Conservation (phyloP, 2,329 filamentous ascomycete genomes). For the Aureobasidium sp. region DNA sequence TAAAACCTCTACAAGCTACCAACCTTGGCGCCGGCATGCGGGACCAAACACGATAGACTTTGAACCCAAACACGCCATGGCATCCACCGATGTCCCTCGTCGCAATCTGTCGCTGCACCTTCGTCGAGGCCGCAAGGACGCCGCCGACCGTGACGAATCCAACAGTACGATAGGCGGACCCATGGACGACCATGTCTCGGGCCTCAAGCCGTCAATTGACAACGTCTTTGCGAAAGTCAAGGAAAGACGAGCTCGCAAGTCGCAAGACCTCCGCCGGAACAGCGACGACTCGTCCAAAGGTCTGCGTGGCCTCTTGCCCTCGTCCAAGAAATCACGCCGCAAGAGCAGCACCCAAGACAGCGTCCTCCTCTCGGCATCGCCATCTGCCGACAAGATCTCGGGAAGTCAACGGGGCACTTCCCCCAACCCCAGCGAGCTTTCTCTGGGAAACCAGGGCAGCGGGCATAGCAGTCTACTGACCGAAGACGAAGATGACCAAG, state of each 20-base stretch:
- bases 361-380: neutral
- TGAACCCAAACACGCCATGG: neutral
- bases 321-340: slow-evolving; percentile 36
- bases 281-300: slow-evolving; percentile 35
- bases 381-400: neutral
- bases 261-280: slow-evolving; percentile 32
- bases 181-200: slow-evolving; percentile 17
- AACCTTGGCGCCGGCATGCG: slow-evolving; percentile 9
- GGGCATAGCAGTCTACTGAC: slow-evolving; percentile 41
- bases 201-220: slow-evolving; percentile 28
- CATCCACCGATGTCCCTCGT: slow-evolving; percentile 17
- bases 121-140: slow-evolving; percentile 19
- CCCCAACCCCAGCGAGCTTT: slow-evolving; percentile 29
- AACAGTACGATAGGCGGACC: slow-evolving; percentile 22
- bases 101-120: slow-evolving; percentile 21
- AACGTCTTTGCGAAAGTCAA: slow-evolving; percentile 32
- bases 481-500: slow-evolving; percentile 40
- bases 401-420: neutral
- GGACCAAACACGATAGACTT: slow-evolving; percentile 1
- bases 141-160: slow-evolving; percentile 19
- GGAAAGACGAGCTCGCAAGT: slow-evolving; percentile 27
- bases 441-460: slow-evolving; percentile 35
- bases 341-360: slow-evolving; percentile 17
- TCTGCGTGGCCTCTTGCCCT: slow-evolving; percentile 29
- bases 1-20: neutral